Evolutionary conservation across 2,329 filamentous ascomycete species (phyloP), one percentile per base, ranked within the genome.

Genomic region (Diplocarpon rosae): DNA sequence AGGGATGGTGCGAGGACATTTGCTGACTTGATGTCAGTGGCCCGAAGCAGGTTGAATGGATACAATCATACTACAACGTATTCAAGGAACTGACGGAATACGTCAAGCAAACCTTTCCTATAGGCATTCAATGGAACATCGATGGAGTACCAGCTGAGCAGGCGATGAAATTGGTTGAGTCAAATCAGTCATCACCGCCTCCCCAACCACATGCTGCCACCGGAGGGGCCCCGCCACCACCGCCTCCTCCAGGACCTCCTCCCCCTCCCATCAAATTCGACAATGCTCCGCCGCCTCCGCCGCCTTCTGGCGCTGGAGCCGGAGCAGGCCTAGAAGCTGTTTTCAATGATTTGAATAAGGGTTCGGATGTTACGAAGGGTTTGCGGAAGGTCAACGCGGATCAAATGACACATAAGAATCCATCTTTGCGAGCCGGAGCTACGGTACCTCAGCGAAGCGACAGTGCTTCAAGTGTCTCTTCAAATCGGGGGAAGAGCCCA

Each of bases 391-490:
- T 98, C 39, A 90, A 95, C 67, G 83, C 82, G 61, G 92, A 85
- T 43, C 75, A 96, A 65, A 95, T 95, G 90, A 98, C 92, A 48
- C 92, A 98, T 68, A 96, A 96, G 71, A 98, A 98, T 66, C 92
- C 92, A 12, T 78, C 80, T 9, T 71, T 98, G 46, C 81, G 92
- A 51, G 76, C 85, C 17, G 71, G 71, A 49, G 83, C 85, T 11
- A 74, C 77, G 1, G 85, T 90, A 2, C 72, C 84, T 1, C 71
- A 71, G 46, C 67, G 73, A 46, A 72, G 71, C 43, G 67, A 70
- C 42, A 68, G 68, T 38, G 63, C 65, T 24, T 75, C 73, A 16
- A 72, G 71, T 48, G 69, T 70, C 33, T 63, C 66, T 11, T 71
- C 72, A 6, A 60, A 60, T 17, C 75, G 85, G 39, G 79, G 76